Percentiles rank a stretch among this genome's conserved stretches.
phyloP scores from a whole-genome alignment of 306 rosid species.

The Geum urbanum region DNA sequence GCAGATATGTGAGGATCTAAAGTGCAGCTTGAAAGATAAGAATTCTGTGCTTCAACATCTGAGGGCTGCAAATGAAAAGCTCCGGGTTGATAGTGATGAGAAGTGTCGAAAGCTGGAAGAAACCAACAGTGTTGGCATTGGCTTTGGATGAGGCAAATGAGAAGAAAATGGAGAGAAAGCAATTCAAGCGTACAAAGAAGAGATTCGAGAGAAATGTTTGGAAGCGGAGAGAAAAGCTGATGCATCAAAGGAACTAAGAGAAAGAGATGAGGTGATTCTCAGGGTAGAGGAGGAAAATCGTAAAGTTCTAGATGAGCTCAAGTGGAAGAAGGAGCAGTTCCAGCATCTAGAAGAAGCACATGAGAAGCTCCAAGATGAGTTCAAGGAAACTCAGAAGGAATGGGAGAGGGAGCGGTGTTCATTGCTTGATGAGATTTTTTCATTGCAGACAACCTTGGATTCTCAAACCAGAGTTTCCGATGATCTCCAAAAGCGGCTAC shows the following conservation, averaged over 20 bases:
- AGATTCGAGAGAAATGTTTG: conserved; percentile 48
- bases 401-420: conserved; percentile 56
- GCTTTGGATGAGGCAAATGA: conserved; percentile 59
- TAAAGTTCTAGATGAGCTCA: conserved; percentile 59
- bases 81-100: conserved; percentile 43
- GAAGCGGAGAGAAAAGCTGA: conserved; percentile 33
- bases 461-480: conserved; percentile 54
- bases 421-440: conserved; percentile 58
- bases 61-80: conserved; percentile 50
- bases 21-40: conserved; percentile 33
- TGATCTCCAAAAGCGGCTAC: conserved; percentile 50
- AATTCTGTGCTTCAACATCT: conserved; percentile 53
- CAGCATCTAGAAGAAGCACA: conserved; percentile 68
- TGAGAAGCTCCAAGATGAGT: conserved; percentile 39
- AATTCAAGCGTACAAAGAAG: conserved; percentile 37
- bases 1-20: conserved; percentile 40
- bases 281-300: conserved; percentile 48
- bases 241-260: conserved; percentile 44
- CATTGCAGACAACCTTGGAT: conserved; percentile 53
- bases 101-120: conserved; percentile 40
- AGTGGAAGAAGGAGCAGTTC: conserved; percentile 87
- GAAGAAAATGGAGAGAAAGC: conserved; percentile 49
- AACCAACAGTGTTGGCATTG: conserved; percentile 39
- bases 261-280: conserved; percentile 40
- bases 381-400: conserved; percentile 52